Base-by-base conservation (phyloP, 2,329 filamentous ascomycete genomes). In the Aspergillus luchuensis region DNA sequence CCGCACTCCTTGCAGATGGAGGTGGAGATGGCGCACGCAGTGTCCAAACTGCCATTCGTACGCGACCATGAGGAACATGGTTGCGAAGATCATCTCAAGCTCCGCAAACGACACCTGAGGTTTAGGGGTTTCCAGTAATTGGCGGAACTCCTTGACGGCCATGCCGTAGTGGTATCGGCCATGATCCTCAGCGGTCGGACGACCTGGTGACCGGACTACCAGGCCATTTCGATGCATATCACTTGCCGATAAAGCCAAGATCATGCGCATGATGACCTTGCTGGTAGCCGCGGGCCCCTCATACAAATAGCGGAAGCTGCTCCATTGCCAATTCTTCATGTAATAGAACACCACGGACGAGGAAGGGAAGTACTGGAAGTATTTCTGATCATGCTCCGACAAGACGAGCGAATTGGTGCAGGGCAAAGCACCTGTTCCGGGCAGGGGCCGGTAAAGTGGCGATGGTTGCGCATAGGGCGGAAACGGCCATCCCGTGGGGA, bases 251-350 rank as follows among this genome's bases (percentile, higher is more conserved):
- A 75, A 57, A 1, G 75, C 75, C 23, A 77, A 59, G n/a, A 77
- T 74, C 73, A 77, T 76, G 15, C 75, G 71, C 75, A 77, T 77
- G 19, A 77, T 74, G 11, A 76, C 70, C 39, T 71, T 74, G 62
- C 72, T 75, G 3, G 68, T 68, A 6, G 68, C 61, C 4, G 75
- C 75, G 2, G 74, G 74, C 2, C 72, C 70, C 54, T 73, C 69
- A 51, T 77, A 77, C 2, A 77, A 66, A 54, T 76, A 76, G 19
- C 69, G 70, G 54, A 77, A 68, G 56, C 69, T 72, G 60, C 74
- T 77, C 75, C 75, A 77, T 33, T 70, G 62, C 71, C 73, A 77
- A 23, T 69, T 65, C 56, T 77, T 77, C 69, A 77, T 75, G 33
- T 76, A 74, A 43, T 72, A 73, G 51, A 70, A 71, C 0, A 75